A percentile compares a stretch with the other conserved stretches of the same genome.
Conservation (phyloP, 2,329 filamentous ascomycete genomes). For the Aspergillus brunneoviolaceus region DNA sequence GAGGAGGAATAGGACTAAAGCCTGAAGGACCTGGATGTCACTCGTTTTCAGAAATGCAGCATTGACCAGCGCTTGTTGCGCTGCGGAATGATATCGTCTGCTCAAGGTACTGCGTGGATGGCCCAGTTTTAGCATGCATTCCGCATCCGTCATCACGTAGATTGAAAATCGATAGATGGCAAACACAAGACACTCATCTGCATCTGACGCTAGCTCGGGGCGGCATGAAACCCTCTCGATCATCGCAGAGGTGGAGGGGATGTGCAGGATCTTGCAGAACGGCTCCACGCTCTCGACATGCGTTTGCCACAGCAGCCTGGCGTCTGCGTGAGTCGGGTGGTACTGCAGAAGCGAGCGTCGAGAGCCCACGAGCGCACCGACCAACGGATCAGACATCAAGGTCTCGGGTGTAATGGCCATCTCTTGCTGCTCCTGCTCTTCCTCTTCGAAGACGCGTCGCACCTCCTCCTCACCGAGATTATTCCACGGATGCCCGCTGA, state of each 20-base stretch:
- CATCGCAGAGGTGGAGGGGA: conserved; percentile 65
- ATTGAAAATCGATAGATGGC: conserved; percentile 25
- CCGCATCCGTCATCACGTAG: conserved; percentile 16
- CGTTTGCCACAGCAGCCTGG: conserved; percentile 71
- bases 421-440: no score
- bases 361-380: no score
- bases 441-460: no score
- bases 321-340: conserved; percentile 32
- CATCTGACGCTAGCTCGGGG: conserved; percentile 28
- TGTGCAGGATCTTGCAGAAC: conserved; percentile 69
- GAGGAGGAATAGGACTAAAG: conserved; percentile 17
- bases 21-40: conserved; percentile 17
- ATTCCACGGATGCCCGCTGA: no score
- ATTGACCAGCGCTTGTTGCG: conserved; percentile 17
- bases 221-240: conserved; percentile 59
- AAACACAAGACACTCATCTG: conserved; percentile 38
- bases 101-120: conserved; percentile 4
- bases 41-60: conserved; percentile 21
- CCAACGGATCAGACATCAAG: no score
- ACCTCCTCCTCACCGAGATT: no score
- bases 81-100: conserved; percentile 10
- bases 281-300: conserved; percentile 75
- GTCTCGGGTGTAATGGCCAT: no score
- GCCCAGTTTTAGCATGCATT: conserved; percentile 12
- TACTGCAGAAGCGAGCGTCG: no score